Conservation (phyloP, 2,329 filamentous ascomycete species). For the Elsinoe arachidis region DNA sequence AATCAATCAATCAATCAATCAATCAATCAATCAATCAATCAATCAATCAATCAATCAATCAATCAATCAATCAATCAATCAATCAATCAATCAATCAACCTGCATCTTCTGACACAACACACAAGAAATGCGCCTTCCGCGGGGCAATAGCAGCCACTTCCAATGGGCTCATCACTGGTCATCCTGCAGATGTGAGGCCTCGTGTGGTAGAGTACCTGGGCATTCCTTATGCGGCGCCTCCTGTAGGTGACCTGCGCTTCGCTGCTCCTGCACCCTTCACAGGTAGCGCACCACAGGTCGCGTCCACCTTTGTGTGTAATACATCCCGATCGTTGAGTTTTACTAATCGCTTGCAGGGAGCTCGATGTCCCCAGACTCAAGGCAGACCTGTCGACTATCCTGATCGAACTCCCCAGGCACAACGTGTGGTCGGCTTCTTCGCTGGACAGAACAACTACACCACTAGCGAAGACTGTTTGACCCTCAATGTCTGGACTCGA, state of each 20-base stretch:
- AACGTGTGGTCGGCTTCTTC: conserved; percentile 9
- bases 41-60: too few species aligned
- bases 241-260: conserved; percentile 26
- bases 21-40: too few species aligned
- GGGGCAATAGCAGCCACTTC: conserved; percentile 21
- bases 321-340: background rate
- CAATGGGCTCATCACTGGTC: conserved; percentile 28
- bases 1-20: too few species aligned
- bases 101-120: background rate
- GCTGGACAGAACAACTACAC: conserved; percentile 15
- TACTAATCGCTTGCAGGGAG: background rate
- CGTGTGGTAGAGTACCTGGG: conserved; percentile 26
- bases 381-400: conserved; percentile 2
- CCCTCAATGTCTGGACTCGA: conserved; percentile 37
- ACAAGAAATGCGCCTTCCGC: background rate
- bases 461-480: conserved; percentile 36
- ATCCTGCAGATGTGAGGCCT: conserved; percentile 19
- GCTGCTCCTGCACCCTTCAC: conserved; percentile 24
- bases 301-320: conserved; percentile 12
- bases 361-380: conserved; percentile 11
- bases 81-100: too few species aligned
- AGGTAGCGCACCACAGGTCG: conserved; percentile 21
- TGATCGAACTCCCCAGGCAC: conserved; percentile 6
- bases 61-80: too few species aligned
- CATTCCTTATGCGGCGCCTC: conserved; percentile 27